phyloP scores from a whole-genome alignment of 305 asterid genomes.

The Fraxinus nigra region DNA sequence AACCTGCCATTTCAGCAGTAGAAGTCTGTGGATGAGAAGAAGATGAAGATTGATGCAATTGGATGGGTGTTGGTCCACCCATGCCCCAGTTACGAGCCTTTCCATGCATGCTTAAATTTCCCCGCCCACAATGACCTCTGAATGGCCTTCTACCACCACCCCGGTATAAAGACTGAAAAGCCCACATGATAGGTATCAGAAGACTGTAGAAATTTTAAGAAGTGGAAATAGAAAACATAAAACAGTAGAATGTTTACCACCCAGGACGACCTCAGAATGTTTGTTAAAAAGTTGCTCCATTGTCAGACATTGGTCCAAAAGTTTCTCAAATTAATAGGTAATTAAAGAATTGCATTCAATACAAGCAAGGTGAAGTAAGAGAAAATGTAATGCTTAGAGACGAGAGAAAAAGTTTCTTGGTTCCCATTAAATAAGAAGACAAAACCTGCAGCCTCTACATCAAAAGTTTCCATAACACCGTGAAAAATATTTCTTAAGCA shows the following conservation, averaged over 20 bases:
- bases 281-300: background rate
- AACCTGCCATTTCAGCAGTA: background rate
- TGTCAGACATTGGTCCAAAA: background rate
- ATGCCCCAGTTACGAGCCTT: slow-evolving; percentile 4
- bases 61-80: background rate
- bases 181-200: background rate
- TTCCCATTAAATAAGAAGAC: background rate
- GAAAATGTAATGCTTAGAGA: background rate
- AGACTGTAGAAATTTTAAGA: background rate
- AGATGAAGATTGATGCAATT: background rate
- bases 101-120: slow-evolving; percentile 6
- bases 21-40: slow-evolving; percentile 13
- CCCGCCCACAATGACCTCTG: slow-evolving; percentile 4
- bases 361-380: background rate
- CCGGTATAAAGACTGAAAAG: background rate
- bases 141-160: slow-evolving; percentile 12
- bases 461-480: background rate
- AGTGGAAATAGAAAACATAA: background rate
- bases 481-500: background rate
- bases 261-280: background rate
- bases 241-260: background rate
- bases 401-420: background rate
- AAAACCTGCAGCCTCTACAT: background rate
- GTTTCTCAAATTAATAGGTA: background rate
- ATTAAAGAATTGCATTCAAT: background rate